phyloP scores from a whole-genome alignment of 495 filamentous ascomycete species.

The Apodospora peruviana region DNA sequence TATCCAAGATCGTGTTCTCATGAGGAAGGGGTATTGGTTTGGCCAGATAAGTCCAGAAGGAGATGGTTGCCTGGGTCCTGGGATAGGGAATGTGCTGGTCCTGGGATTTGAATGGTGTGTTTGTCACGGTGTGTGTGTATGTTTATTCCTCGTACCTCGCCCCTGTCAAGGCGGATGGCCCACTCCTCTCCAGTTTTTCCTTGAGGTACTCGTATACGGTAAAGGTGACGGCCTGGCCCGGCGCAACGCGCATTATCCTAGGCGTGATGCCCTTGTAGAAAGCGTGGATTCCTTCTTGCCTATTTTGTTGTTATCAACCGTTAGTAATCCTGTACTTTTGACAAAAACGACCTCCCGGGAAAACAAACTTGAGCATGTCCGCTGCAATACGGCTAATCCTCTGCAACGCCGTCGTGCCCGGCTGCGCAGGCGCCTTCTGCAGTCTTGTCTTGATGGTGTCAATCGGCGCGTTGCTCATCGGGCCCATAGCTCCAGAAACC shows the following conservation, averaged over 20 bases:
- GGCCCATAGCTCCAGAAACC: slow-evolving; percentile 89
- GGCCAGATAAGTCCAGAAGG: not conserved
- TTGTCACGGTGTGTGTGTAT: too few species aligned
- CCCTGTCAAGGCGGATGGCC: slow-evolving; percentile 9
- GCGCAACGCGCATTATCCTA: slow-evolving; percentile 93
- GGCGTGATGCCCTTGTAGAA: slow-evolving; percentile 99
- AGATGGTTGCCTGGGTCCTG: not conserved
- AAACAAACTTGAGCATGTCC: slow-evolving; percentile 82
- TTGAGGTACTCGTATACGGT: slow-evolving; percentile 93
- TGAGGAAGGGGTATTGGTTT: too few species aligned
- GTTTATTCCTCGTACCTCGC: slow-evolving; percentile 16
- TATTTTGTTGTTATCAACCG: slow-evolving; percentile 11
- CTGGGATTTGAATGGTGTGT: too few species aligned
- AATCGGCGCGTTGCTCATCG: slow-evolving; percentile 93
- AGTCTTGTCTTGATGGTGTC: slow-evolving; percentile 98
- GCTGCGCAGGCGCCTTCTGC: slow-evolving; percentile 80
- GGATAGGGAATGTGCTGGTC: not conserved
- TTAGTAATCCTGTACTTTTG: not conserved
- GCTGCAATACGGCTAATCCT: slow-evolving; percentile 72
- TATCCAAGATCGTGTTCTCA: too few species aligned
- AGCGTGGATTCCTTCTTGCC: slow-evolving; percentile 80
- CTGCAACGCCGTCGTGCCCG: slow-evolving; percentile 70
- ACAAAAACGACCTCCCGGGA: not conserved
- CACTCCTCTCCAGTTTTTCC: slow-evolving; percentile 69
- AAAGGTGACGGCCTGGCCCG: slow-evolving; percentile 96